Conservation (phyloP, 805 yeast genomes). For the Wickerhamiella cacticola region DNA sequence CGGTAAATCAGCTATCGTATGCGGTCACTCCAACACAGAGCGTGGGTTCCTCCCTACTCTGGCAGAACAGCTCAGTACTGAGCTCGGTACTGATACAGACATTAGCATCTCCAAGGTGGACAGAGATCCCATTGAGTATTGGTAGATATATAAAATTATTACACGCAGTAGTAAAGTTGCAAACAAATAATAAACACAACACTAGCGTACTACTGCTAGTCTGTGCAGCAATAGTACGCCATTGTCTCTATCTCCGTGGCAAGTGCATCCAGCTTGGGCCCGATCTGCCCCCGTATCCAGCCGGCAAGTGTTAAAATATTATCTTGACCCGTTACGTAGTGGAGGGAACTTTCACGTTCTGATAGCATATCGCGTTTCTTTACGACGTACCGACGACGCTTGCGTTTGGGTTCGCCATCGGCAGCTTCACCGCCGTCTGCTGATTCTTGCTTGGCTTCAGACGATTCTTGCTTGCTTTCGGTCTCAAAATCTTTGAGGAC, state of each 20-base stretch:
- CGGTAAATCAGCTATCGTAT: constrained; percentile 60
- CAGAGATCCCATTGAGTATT: constrained; percentile 46
- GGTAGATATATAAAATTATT: constrained; percentile 18
- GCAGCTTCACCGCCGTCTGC: neutral
- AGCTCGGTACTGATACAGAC: constrained; percentile 31
- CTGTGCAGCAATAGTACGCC: constrained; percentile 8
- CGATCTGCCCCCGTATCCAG: constrained; percentile 24
- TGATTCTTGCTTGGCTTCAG: neutral
- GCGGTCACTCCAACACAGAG: constrained; percentile 90
- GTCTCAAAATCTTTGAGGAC: constrained; percentile 15
- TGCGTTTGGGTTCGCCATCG: neutral
- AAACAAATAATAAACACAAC: too few relatives aligned
- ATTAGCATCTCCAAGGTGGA: constrained; percentile 46
- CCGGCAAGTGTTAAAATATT: constrained; percentile 20
- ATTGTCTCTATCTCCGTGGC: constrained; percentile 18
- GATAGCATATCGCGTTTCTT: constrained; percentile 9
- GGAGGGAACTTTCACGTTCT: constrained; percentile 15
- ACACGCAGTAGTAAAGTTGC: neutral
- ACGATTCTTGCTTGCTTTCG: neutral
- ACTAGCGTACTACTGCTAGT: too few relatives aligned
- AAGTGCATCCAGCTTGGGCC: constrained; percentile 9
- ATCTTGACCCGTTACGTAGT: constrained; percentile 22
- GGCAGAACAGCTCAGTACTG: constrained; percentile 37
- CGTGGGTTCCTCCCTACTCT: constrained; percentile 60
- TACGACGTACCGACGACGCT: neutral